phyloP scores from a whole-genome alignment of 441 rosid genomes.

The Erodium chrysanthum region DNA sequence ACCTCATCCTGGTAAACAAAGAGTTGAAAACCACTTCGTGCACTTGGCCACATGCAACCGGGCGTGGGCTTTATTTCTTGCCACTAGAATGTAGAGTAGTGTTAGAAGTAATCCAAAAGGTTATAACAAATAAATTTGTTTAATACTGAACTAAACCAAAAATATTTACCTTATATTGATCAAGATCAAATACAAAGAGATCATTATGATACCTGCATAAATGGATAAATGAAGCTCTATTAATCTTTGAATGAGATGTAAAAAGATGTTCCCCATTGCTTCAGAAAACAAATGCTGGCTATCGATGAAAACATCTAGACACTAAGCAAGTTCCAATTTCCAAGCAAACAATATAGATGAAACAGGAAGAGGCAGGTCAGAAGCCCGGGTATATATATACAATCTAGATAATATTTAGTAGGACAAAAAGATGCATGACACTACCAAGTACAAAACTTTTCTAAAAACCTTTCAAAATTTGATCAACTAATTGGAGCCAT shows the following conservation, averaged over 20 bases:
- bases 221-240: conserved; percentile 13
- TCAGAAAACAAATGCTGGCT: not conserved
- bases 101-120: not conserved
- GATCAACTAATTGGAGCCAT: not conserved
- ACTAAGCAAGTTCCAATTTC: not conserved
- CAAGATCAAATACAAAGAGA: conserved; percentile 70
- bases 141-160: conserved; percentile 12
- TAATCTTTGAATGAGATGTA: not conserved
- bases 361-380: not conserved
- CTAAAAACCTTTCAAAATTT: not conserved
- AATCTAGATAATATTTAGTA: not conserved
- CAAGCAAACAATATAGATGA: not conserved
- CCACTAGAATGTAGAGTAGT: conserved; percentile 46
- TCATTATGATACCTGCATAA: conserved; percentile 75
- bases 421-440: not conserved
- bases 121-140: not conserved
- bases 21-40: conserved; percentile 90
- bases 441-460: conserved; percentile 1
- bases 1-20: conserved; percentile 86
- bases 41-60: conserved; percentile 91
- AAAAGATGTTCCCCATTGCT: not conserved
- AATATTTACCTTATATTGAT: conserved; percentile 69
- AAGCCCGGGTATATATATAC: not conserved
- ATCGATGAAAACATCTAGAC: not conserved
- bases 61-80: conserved; percentile 92